Evolutionary conservation across 192 early-diverging fungal genomes (phyloP), one percentile per base, ranked within the genome.

Genomic region (Mortierella alpina): DNA sequence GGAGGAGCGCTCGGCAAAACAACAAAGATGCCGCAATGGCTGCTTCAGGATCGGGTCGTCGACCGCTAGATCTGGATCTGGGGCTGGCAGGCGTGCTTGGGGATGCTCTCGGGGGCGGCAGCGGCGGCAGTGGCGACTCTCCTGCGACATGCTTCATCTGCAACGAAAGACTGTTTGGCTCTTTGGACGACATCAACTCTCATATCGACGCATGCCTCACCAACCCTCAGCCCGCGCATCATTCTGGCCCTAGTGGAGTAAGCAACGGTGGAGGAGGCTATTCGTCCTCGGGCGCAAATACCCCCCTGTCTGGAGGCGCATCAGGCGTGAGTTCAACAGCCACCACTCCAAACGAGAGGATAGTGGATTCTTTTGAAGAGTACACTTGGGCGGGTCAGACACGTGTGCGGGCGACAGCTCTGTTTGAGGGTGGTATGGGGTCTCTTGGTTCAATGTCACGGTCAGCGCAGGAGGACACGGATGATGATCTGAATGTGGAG

Each of bases 401-500:
- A 5, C 88, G 95, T 5, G 87, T 97, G 13, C 87, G 96, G 8
- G 92, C 91, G 4, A 92, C 94, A 0, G 87, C 95, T 1, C 83
- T 97, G 82, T 81, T 96, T 68, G 92, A 96, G 70, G 95, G 95
- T 46, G 92, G 93, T 4, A 90, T 87, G 72, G 83, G 83, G 42
- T 92, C 77, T 13, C 53, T 80, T 10, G 91, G 89, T 59, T 54
- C 66, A 18, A 54, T 50, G 10, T 60, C 61, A 11, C 49, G 64
- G n/a, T 50, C 49, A 39, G 85, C 31, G 10, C 83, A 91, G 62
- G 81, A 86, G 23, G 92, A 93, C 63, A 86, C 88, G 13, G 94
- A 96, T 54, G 93, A 92, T 54, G 94, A 96, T 66, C 71, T 96
- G 18, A 92, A 95, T 82, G 91, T 97, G 17, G 95, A 97, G 59